Conservation (phyloP, 225 moss, liverwort and hornwort species). For the Straminergon stramineum region DNA sequence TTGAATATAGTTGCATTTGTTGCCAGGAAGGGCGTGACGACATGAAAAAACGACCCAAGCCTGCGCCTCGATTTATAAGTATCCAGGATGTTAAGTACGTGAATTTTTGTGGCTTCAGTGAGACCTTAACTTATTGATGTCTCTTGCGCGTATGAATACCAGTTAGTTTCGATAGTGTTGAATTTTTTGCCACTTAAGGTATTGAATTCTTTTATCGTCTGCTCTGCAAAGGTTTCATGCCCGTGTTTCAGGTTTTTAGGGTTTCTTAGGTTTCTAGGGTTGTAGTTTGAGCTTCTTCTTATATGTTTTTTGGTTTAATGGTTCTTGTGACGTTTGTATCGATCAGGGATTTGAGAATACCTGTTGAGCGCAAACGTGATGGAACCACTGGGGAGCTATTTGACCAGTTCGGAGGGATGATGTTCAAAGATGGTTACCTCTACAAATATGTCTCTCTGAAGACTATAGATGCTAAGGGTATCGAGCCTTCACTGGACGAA, state of each 20-base stretch:
- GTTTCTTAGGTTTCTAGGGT: neutral
- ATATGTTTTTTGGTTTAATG: neutral
- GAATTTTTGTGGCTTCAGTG: neutral
- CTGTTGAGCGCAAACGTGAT: constrained; percentile 91
- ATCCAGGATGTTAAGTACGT: constrained; percentile 78
- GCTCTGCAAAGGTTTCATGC: neutral
- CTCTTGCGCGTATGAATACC: neutral
- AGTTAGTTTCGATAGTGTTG: neutral
- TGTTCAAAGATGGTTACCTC: constrained; percentile 96
- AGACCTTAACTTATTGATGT: neutral
- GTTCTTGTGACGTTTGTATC: neutral
- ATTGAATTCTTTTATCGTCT: neutral
- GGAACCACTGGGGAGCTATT: constrained; percentile 82
- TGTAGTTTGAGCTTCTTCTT: neutral
- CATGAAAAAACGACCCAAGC: constrained; percentile 71
- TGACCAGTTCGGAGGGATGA: constrained; percentile 85
- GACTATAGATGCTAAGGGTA: constrained; percentile 87
- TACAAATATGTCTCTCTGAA: constrained; percentile 79
- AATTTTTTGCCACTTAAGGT: neutral
- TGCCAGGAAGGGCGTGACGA: constrained; percentile 78
- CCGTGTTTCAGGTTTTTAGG: neutral
- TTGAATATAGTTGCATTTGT: constrained; percentile 1
- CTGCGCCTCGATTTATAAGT: constrained; percentile 75
- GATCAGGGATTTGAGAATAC: constrained; percentile 85
- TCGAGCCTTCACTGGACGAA: constrained; percentile 86